Base-by-base conservation (phyloP, 768 basidiomycete genomes). In the Pleurotus platypus region DNA sequence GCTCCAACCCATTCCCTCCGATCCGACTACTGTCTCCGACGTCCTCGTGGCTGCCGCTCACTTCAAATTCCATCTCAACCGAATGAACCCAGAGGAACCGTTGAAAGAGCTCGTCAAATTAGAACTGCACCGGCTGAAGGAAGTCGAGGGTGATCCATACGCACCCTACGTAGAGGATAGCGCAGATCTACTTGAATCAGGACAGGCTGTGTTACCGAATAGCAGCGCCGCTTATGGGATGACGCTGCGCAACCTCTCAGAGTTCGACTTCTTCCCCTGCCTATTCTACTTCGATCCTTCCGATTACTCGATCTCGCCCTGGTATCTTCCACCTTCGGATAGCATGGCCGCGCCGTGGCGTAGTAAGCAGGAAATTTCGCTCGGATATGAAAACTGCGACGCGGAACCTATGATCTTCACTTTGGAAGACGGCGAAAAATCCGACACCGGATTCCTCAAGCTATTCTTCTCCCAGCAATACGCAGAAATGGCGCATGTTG, bases 401-500 rank as follows among this genome's bases (percentile, higher is more conserved):
- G 62, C 60, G 5, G 24, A 61, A 0, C 74, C 75, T 5, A 70
- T 67, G 64, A 39, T 58, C 6, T 78, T 73, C 57, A 30, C 57
- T 26, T 56, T 79, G 15, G 60, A 63, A 3, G 58, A 67, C 1
- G 67, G 63, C 2, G 66, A 75, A 42, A 59, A 63, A 4, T 55
- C 69, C 27, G 77, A 80, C 49, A 65, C 80, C 2, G 74, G 77
- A 5, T 76, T 73, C 55, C 69, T 81, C 49, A 78, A 77, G 56
- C 59, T 80, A 6, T 80, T 74, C 57, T 46, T 57, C 30, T 50
- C 50, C 39, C 16, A 26, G n/a, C 26, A 42, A 16, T 30, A n/a
- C 5, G 45, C 54, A 5, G 40, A 58, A 16, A 35, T 55, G 42
- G 24, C 37, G 24, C 39, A 56, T 24, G 30, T 37, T 13, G 42